Evolutionary conservation across 805 yeast species (phyloP).

Genomic region (Tanozyma kutaoensis): DNA sequence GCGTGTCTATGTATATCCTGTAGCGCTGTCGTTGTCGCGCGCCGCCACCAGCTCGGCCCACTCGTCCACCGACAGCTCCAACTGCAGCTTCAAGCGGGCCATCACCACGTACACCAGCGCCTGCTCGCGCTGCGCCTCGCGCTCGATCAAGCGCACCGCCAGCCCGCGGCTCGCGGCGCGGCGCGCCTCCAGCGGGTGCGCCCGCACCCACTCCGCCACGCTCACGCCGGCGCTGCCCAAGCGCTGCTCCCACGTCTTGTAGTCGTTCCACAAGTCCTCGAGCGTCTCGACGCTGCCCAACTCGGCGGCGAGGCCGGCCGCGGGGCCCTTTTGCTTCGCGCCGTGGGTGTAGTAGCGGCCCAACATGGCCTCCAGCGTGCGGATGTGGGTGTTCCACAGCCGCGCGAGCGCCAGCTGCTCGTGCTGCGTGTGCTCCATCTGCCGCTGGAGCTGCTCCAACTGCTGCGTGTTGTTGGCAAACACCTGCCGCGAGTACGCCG

Average conservation of each 20-base stretch:
- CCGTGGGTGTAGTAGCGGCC: conserved; percentile 5
- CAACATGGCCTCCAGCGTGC: too few species aligned
- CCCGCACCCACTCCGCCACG: conserved; percentile 16
- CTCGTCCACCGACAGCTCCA: too few species aligned
- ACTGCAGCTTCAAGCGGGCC: too few species aligned
- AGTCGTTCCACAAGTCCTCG: conserved; percentile 22
- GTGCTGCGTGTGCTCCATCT: not conserved
- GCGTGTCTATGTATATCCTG: too few species aligned
- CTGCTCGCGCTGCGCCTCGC: too few species aligned
- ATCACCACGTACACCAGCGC: too few species aligned
- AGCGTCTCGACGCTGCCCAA: conserved; percentile 15
- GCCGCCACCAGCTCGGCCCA: too few species aligned
- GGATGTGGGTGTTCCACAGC: conserved; percentile 1
- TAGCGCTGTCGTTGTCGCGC: too few species aligned
- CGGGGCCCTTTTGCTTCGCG: conserved; percentile 1
- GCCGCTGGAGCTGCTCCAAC: not conserved
- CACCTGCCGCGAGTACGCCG: not conserved
- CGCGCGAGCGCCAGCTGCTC: conserved; percentile 1
- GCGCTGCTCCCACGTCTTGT: conserved; percentile 12
- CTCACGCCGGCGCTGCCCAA: conserved; percentile 11
- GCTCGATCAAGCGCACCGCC: too few species aligned
- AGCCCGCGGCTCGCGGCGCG: too few species aligned
- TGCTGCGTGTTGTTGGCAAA: not conserved
- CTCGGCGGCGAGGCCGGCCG: conserved; percentile 10
- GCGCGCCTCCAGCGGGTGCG: too few species aligned